These are phyloP conservation scores for Rhodotorula mucilaginosa DNA, from an alignment of 1,284 basidiomycete genomes.

Conservation along the genomic window DNA sequence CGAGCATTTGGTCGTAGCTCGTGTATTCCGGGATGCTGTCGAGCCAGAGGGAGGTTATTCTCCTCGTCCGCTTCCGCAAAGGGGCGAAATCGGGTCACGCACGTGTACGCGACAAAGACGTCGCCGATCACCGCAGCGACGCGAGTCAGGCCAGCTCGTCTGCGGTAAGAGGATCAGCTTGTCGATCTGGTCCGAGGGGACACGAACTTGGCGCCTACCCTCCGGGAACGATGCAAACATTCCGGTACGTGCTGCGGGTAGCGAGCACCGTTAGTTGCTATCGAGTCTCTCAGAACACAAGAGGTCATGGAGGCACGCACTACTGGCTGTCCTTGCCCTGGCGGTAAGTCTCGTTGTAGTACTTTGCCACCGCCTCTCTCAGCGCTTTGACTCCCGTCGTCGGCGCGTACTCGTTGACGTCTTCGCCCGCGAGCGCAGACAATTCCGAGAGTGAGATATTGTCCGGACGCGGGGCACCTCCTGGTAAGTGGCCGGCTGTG, in stretches of 20 bases:
- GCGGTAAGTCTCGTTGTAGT: conserved; percentile 86
- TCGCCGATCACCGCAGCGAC: conserved; percentile 80
- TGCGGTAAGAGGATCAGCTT: conserved; percentile 51
- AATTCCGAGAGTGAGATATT: conserved; percentile 55
- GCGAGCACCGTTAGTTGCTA: background rate
- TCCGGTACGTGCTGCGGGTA: conserved; percentile 74
- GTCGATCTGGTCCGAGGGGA: background rate
- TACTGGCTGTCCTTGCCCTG: conserved; percentile 65
- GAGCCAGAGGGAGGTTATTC: background rate
- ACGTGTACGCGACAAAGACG: conserved; percentile 53
- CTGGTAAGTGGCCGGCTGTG: conserved; percentile 61
- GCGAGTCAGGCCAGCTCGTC: conserved; percentile 79
- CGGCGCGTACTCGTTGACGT: conserved; percentile 79
- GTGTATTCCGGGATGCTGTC: conserved; percentile 74
- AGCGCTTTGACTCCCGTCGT: conserved; percentile 66
- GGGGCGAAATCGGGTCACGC: background rate
- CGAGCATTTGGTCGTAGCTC: conserved; percentile 63
- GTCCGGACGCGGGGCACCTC: conserved; percentile 65
- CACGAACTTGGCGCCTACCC: conserved; percentile 1
- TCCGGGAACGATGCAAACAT: conserved; percentile 54
- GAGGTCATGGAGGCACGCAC: conserved; percentile 4
- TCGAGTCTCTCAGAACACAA: too few species aligned
- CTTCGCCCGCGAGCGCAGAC: conserved; percentile 54
- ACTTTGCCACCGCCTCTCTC: conserved; percentile 71
- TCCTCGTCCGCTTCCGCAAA: background rate